Conservation (phyloP, 352 stramenopile genomes). For the Thalassiosira ordinaria region DNA sequence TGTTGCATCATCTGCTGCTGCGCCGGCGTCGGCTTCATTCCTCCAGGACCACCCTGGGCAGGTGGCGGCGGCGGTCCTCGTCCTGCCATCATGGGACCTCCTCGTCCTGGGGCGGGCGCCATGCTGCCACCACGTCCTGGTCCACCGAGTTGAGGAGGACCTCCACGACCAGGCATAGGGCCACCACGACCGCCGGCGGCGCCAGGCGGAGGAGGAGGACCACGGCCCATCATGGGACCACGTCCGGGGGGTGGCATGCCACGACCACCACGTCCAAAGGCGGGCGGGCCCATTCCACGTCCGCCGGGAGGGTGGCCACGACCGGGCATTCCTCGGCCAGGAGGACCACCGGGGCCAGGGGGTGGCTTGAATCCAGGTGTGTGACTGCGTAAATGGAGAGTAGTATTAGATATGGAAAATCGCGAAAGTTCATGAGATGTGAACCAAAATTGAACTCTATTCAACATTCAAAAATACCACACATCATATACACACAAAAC, state of each 20-base stretch:
- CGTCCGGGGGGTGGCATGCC: conserved; percentile 21
- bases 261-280: conserved; percentile 29
- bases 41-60: conserved; percentile 25
- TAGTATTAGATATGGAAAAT: too few relatives aligned
- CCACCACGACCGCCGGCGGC: conserved; percentile 19
- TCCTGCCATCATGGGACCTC: too few relatives aligned
- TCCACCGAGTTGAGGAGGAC: background rate
- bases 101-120: conserved; percentile 12
- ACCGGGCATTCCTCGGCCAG: conserved; percentile 18
- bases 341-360: conserved; percentile 7
- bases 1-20: conserved; percentile 14
- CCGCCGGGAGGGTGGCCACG: conserved; percentile 18
- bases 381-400: too few relatives aligned
- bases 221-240: conserved; percentile 19
- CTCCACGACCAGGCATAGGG: conserved; percentile 29
- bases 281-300: conserved; percentile 17
- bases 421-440: background rate
- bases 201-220: conserved; percentile 12
- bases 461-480: background rate
- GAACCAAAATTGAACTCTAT: too few relatives aligned
- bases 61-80: too few relatives aligned
- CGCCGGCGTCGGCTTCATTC: conserved; percentile 16
- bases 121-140: conserved; percentile 34
- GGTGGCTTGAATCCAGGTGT: conserved; percentile 33
- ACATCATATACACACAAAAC: background rate